phyloP scores from a whole-genome alignment of 2,329 filamentous ascomycete species.

The Didymella exigua region DNA sequence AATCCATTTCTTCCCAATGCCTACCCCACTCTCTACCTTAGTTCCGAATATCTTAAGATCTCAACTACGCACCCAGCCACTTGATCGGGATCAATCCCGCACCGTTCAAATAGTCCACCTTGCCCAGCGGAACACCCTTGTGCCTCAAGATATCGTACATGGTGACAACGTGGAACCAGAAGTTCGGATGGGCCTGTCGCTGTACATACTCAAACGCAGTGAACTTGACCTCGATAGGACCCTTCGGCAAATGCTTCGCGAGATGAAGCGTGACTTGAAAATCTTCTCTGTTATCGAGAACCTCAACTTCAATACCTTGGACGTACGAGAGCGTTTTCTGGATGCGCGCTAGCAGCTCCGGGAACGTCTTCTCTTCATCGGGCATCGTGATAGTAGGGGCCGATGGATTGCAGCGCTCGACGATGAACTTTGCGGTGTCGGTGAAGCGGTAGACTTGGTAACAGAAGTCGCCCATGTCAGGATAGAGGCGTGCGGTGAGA shows the following conservation, averaged over 20 bases:
- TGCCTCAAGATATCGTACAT: conserved; percentile 66
- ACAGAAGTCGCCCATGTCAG: conserved; percentile 57
- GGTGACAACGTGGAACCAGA: conserved; percentile 67
- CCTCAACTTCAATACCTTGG: conserved; percentile 50
- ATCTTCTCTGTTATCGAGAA: conserved; percentile 53
- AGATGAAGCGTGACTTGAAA: conserved; percentile 48
- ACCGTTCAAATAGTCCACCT: conserved; percentile 60
- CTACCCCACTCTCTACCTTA: neutral
- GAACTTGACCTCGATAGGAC: conserved; percentile 47
- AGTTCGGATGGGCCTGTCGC: conserved; percentile 59
- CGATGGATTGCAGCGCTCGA: conserved; percentile 47
- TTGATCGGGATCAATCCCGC: conserved; percentile 13
- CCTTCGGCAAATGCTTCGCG: neutral
- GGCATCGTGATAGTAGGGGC: conserved; percentile 41
- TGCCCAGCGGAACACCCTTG: conserved; percentile 67
- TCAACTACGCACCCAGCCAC: conserved; percentile 1
- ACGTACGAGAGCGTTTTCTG: conserved; percentile 55
- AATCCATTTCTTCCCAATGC: neutral
- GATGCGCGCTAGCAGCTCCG: conserved; percentile 56
- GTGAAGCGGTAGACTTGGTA: conserved; percentile 57
- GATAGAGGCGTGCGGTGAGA: conserved; percentile 51
- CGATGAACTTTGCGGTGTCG: conserved; percentile 51
- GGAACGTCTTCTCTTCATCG: conserved; percentile 57
- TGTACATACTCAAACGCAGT: conserved; percentile 55
- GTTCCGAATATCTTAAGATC: neutral